Evolutionary conservation across 2,329 filamentous ascomycete genomes (phyloP).

Genomic region (Sporothrix pallida): DNA sequence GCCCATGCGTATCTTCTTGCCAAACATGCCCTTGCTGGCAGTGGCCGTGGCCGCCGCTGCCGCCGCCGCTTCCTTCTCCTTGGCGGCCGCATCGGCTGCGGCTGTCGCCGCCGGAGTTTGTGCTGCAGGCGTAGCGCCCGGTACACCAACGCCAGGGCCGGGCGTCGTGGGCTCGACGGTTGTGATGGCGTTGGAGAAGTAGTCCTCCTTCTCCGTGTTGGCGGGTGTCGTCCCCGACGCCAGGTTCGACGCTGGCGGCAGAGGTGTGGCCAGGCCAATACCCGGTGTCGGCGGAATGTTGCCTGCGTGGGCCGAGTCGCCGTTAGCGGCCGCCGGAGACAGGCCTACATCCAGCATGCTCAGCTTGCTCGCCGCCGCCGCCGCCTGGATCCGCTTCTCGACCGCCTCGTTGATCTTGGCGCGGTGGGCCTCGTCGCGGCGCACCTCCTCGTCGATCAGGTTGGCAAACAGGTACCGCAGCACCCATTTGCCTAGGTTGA

Average conservation of each 20-base stretch:
- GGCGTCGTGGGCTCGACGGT: constrained; percentile 53
- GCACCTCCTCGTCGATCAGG: constrained; percentile 88
- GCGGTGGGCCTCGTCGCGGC: constrained; percentile 77
- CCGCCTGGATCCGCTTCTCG: constrained; percentile 63
- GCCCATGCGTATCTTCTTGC: constrained; percentile 82
- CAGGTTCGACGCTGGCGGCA: constrained; percentile 55
- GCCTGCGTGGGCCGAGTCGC: neutral
- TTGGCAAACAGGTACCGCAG: constrained; percentile 89
- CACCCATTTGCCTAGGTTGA: constrained; percentile 97
- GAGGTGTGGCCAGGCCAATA: constrained; percentile 73
- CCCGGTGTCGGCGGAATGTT: constrained; percentile 30
- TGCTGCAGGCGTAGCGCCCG: constrained; percentile 54
- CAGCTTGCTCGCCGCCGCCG: constrained; percentile 54
- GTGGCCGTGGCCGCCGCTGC: neutral
- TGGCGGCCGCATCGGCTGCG: neutral
- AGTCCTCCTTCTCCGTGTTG: constrained; percentile 69
- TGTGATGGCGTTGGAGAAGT: constrained; percentile 71
- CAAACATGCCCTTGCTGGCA: constrained; percentile 68
- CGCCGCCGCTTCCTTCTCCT: constrained; percentile 44
- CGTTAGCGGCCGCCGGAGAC: neutral
- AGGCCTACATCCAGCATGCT: constrained; percentile 28
- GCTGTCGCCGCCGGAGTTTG: constrained; percentile 43
- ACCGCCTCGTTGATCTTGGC: constrained; percentile 67
- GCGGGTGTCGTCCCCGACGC: constrained; percentile 46
- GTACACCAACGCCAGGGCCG: constrained; percentile 44